Evolutionary conservation across 805 yeast genomes (phyloP).

Genomic region (Metschnikowia reukaufii): DNA sequence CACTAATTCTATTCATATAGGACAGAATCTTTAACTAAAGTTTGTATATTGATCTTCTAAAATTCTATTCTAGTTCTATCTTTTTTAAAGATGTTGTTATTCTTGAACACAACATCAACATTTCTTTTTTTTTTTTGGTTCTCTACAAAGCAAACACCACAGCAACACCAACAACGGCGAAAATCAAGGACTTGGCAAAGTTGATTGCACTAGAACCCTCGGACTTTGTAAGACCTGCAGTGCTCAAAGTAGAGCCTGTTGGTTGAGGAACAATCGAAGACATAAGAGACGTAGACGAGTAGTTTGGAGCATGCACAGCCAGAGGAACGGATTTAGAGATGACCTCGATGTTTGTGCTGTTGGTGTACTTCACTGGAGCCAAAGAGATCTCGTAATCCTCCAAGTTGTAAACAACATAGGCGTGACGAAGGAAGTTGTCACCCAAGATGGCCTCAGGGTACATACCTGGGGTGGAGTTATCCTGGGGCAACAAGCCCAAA

Average conservation of each 20-base stretch:
- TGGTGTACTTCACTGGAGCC: slow-evolving; percentile 39
- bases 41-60: no score
- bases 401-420: slow-evolving; percentile 64
- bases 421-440: slow-evolving; percentile 61
- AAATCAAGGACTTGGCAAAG: slow-evolving; percentile 1
- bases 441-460: slow-evolving; percentile 51
- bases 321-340: slow-evolving; percentile 49
- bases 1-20: no score
- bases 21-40: no score
- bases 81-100: not conserved
- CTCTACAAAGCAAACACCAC: not conserved
- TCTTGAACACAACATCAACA: not conserved
- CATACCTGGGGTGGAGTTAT: slow-evolving; percentile 48
- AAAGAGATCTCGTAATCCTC: slow-evolving; percentile 56
- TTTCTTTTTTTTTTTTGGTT: no score
- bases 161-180: not conserved
- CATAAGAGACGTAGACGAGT: slow-evolving; percentile 36
- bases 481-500: slow-evolving; percentile 27
- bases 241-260: slow-evolving; percentile 2
- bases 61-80: no score
- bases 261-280: slow-evolving; percentile 2
- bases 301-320: slow-evolving; percentile 48
- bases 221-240: slow-evolving; percentile 6
- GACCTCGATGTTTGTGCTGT: slow-evolving; percentile 43
- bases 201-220: not conserved